Base-by-base conservation (phyloP, 306 rosid genomes). In the Carpinus viminea region DNA sequence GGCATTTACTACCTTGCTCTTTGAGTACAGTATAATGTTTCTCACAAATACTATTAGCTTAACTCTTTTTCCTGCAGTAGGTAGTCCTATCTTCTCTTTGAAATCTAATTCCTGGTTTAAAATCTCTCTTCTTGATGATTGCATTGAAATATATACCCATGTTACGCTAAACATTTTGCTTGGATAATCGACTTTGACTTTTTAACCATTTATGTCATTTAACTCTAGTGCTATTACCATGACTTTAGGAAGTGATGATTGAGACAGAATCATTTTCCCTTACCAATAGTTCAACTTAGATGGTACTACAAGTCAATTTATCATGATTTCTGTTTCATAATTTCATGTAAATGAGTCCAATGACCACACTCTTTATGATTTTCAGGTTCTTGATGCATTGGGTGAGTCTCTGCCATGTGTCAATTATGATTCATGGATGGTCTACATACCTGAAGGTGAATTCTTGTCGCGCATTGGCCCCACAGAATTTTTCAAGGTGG, bases 401-500 rank as follows among this genome's bases (percentile, higher is more conserved):
- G 96, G 92, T 12, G 97, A 92, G 81, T 81, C 94, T 36, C 89
- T 92, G 64, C 92, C 95, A 4, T 94, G 96, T 74, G 95, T 86
- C 68, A 79, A 83, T 16, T 94, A 94, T 17, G 97, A 94, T 78
- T 94, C 98, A n/a, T 94, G 98, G 98, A 94, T 80, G 97, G 98
- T 94, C 51, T 85, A 92, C 69, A 62, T 94, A 24, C 98, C 98
- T 38, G 97, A 94, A 82, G 98, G 90, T 71, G 88, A 92, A 76
- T 91, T 94, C 86, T 79, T 92, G 78, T 94, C 98, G 2, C 97
- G 97, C 75, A 92, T 94, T 70, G 98, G 98, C 15, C 98, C 97
- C 55, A 86, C 97, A 0, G 96, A 94, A 45, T 94, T 94, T 81
- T 87, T 85, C 89, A 92, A 92, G 90, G 94, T 91, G 79, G 76